These are phyloP conservation scores for Hyphochytrium catenoides DNA, from an alignment of 352 stramenopile genomes.

Conservation along the genomic window DNA sequence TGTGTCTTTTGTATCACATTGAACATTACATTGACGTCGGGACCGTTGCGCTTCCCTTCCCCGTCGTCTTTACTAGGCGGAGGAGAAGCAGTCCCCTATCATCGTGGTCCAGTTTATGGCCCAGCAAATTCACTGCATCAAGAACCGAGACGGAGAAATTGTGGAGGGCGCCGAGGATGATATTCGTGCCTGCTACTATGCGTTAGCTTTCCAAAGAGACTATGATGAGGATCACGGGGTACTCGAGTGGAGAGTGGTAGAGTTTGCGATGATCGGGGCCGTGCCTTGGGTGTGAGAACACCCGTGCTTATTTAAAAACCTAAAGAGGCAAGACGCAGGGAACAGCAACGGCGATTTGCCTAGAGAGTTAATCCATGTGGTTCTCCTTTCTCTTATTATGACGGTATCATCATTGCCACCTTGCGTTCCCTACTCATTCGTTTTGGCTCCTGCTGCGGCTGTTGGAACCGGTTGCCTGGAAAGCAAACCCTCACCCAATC, in stretches of 20 bases:
- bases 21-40: no score
- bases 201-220: constrained; percentile 88
- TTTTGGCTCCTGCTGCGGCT: no score
- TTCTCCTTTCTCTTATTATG: no score
- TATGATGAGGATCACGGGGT: constrained; percentile 79
- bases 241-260: constrained; percentile 55
- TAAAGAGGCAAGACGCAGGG: no score
- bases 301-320: no score
- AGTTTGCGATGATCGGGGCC: constrained; percentile 35
- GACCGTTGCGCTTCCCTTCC: no score
- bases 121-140: constrained; percentile 97
- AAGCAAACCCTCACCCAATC: no score
- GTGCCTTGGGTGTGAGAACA: constrained; percentile 7
- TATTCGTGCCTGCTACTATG: constrained; percentile 91
- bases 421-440: no score
- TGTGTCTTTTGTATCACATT: constrained; percentile 1
- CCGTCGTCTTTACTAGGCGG: constrained; percentile 33
- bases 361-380: no score
- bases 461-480: no score
- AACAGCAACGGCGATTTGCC: no score
- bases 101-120: constrained; percentile 91
- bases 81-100: constrained; percentile 73
- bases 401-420: no score
- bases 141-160: constrained; percentile 85
- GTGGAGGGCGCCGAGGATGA: constrained; percentile 89